Percentiles rank a stretch among this genome's conserved stretches.
phyloP scores from a whole-genome alignment of 495 filamentous ascomycete species.

The Podospora pseudoanserina region DNA sequence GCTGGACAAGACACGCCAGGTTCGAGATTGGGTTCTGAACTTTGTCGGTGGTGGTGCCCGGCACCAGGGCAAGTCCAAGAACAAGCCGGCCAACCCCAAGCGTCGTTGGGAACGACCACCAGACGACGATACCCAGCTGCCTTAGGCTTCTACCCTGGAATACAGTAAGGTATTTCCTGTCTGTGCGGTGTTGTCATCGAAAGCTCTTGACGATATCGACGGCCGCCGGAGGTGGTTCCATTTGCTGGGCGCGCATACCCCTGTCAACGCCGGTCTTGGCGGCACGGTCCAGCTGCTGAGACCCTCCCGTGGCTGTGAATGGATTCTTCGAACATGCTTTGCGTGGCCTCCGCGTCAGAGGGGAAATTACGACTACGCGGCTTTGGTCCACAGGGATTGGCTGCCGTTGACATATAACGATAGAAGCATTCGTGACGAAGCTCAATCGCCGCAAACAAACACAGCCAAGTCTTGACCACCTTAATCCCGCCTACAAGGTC shows the following conservation, averaged over 20 bases:
- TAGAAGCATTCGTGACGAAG: not conserved
- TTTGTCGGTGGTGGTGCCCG: slow-evolving; percentile 54
- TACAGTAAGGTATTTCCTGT: not conserved
- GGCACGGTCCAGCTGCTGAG: not conserved
- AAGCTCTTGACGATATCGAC: not conserved
- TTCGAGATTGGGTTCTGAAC: slow-evolving; percentile 68
- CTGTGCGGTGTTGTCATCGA: not conserved
- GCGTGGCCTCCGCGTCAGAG: slow-evolving; percentile 9
- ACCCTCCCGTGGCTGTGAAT: slow-evolving; percentile 14
- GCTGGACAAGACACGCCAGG: slow-evolving; percentile 60
- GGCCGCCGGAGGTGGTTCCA: not conserved
- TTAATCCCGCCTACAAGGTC: not conserved
- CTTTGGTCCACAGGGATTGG: not conserved
- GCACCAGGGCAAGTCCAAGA: not conserved
- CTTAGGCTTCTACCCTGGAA: not conserved
- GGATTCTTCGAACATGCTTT: not conserved
- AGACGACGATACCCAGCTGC: slow-evolving; percentile 24
- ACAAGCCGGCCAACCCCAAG: not conserved
- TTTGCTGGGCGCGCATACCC: not conserved
- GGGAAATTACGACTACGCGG: slow-evolving; percentile 17
- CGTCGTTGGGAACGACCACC: slow-evolving; percentile 25
- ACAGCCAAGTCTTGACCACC: not conserved
- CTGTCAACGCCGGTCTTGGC: not conserved
- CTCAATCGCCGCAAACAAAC: not conserved
- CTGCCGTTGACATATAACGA: not conserved